Percentiles rank a stretch among this genome's conserved stretches.
Evolutionary conservation across 768 basidiomycete genomes (phyloP).

Genomic region (Podaxis mareebaensis): DNA sequence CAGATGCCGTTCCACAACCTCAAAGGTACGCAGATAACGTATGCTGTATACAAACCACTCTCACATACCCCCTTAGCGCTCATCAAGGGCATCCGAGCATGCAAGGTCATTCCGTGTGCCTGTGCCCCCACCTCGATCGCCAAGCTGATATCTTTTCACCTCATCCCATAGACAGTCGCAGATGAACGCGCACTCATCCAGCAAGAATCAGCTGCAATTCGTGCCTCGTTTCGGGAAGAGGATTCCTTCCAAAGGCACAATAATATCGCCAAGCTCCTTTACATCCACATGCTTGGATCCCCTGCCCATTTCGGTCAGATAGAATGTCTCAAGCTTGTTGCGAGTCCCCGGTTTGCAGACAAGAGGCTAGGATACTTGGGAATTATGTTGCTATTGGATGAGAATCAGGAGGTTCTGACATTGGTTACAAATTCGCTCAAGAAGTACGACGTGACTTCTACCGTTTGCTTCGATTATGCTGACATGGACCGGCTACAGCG

Average conservation of each 20-base stretch:
- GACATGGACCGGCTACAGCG: constrained; percentile 49
- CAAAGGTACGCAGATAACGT: constrained; percentile 55
- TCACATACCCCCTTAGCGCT: constrained; percentile 60
- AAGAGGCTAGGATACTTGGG: constrained; percentile 96
- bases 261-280: constrained; percentile 96
- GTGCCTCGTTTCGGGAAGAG: constrained; percentile 96
- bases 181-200: constrained; percentile 97
- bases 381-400: constrained; percentile 96
- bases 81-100: constrained; percentile 96
- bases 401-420: constrained; percentile 96
- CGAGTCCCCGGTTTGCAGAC: constrained; percentile 93
- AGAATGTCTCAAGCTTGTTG: constrained; percentile 92
- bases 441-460: constrained; percentile 60
- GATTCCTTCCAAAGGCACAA: constrained; percentile 94
- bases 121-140: constrained; percentile 7
- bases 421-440: constrained; percentile 98
- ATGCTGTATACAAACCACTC: too few relatives aligned
- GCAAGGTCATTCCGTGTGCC: constrained; percentile 64
- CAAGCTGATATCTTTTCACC: constrained; percentile 20
- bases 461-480: constrained; percentile 15
- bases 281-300: constrained; percentile 99
- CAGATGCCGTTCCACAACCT: constrained; percentile 83
- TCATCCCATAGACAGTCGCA: constrained; percentile 78
- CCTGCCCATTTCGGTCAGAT: constrained; percentile 99
- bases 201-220: constrained; percentile 95